Percentiles rank a stretch among this genome's conserved stretches.
These are phyloP conservation scores for Pleurotus giganteus DNA, from an alignment of 768 basidiomycete genomes.

Conservation along the genomic window DNA sequence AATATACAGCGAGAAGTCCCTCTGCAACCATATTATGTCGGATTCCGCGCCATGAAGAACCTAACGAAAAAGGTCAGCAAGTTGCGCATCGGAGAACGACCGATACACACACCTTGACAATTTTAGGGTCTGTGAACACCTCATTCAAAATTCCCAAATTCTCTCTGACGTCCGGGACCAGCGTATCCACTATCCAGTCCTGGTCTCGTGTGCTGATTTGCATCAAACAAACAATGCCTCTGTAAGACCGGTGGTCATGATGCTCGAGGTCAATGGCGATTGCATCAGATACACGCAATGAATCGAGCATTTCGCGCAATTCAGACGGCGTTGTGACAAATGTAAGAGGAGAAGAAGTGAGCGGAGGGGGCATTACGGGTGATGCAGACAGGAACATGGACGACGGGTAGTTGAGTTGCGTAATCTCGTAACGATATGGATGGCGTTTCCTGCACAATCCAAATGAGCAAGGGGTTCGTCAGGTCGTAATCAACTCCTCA, in stretches of 20 bases:
- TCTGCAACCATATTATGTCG: constrained; percentile 95
- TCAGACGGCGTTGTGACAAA: constrained; percentile 63
- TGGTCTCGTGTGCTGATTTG: constrained; percentile 81
- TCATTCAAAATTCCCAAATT: constrained; percentile 76
- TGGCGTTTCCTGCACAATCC: constrained; percentile 40
- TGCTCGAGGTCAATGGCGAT: constrained; percentile 96
- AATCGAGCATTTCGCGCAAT: constrained; percentile 62
- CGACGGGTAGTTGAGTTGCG: constrained; percentile 65
- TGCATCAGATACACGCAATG: constrained; percentile 65
- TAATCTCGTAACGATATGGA: constrained; percentile 87
- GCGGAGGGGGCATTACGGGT: constrained; percentile 45
- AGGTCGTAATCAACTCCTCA: constrained; percentile 12
- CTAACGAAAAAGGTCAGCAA: constrained; percentile 32
- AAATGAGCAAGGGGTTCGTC: not conserved
- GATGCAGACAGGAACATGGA: constrained; percentile 56
- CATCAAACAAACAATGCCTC: constrained; percentile 91
- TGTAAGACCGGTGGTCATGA: constrained; percentile 82
- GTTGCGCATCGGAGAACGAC: not conserved
- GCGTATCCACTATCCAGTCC: constrained; percentile 86
- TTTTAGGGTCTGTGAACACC: constrained; percentile 78
- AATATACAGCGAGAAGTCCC: constrained; percentile 90
- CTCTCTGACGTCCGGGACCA: constrained; percentile 60
- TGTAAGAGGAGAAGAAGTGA: constrained; percentile 66
- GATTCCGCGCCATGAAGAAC: constrained; percentile 94
- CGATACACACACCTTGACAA: constrained; percentile 72